Conservation (phyloP, 2,329 filamentous ascomycete species). For the Ascochyta koolunga region DNA sequence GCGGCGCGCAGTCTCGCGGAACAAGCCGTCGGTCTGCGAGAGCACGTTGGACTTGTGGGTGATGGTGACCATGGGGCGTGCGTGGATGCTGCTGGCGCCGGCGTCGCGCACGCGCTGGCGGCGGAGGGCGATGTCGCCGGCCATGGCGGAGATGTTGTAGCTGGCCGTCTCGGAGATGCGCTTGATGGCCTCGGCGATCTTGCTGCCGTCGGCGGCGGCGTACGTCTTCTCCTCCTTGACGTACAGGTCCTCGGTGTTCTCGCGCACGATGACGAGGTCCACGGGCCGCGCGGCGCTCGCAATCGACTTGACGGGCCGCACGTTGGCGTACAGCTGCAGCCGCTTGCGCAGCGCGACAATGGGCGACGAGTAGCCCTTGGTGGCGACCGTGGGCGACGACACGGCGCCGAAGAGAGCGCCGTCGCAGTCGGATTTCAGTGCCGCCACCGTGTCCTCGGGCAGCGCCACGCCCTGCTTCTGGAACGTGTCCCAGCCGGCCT, state of each 20-base stretch:
- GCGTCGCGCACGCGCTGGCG: slow-evolving; percentile 78
- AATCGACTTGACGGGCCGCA: slow-evolving; percentile 90
- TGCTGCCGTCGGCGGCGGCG: slow-evolving; percentile 72
- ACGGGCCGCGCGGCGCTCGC: slow-evolving; percentile 69
- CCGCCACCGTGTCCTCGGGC: slow-evolving; percentile 87
- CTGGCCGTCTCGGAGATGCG: slow-evolving; percentile 88
- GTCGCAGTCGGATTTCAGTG: slow-evolving; percentile 89
- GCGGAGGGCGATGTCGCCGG: slow-evolving; percentile 89
- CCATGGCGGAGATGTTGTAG: slow-evolving; percentile 87
- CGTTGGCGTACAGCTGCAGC: slow-evolving; percentile 95
- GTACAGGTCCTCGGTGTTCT: slow-evolving; percentile 98
- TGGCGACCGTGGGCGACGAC: slow-evolving; percentile 83
- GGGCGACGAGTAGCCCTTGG: slow-evolving; percentile 93
- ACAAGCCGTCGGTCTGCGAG: slow-evolving; percentile 93
- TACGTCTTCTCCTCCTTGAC: slow-evolving; percentile 95
- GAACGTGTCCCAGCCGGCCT: slow-evolving; percentile 93
- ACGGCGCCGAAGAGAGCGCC: slow-evolving; percentile 97
- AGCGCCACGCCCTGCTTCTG: slow-evolving; percentile 86
- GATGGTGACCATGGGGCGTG: slow-evolving; percentile 81
- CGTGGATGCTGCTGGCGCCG: slow-evolving; percentile 66
- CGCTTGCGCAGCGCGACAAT: slow-evolving; percentile 96
- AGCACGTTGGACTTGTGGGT: slow-evolving; percentile 99
- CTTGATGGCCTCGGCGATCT: slow-evolving; percentile 97
- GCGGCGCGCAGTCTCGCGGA: slow-evolving; percentile 78
- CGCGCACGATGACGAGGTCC: slow-evolving; percentile 96